Evolutionary conservation across 2,329 filamentous ascomycete species (phyloP).

Genomic region (Colletotrichum caudatum): DNA sequence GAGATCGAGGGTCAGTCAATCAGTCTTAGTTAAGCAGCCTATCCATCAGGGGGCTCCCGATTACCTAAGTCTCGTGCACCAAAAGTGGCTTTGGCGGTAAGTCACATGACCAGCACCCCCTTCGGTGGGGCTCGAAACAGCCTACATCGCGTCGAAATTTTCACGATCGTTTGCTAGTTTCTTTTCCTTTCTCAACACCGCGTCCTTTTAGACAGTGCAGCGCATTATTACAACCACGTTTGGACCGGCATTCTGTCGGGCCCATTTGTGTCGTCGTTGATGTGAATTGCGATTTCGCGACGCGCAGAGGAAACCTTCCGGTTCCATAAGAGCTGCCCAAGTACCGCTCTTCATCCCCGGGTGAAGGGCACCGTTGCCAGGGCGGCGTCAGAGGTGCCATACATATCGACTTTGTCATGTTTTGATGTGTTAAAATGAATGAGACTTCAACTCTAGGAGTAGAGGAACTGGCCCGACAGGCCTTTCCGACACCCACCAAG

Average conservation of each 20-base stretch:
- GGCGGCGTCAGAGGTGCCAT: slow-evolving; percentile 87
- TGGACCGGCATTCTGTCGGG: slow-evolving; percentile 77
- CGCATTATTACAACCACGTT: slow-evolving; percentile 72
- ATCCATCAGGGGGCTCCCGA: rapidly evolving
- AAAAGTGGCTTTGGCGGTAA: background rate
- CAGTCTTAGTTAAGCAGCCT: background rate
- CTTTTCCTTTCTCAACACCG: slow-evolving; percentile 65
- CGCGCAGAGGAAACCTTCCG: slow-evolving; percentile 58
- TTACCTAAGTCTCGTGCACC: background rate
- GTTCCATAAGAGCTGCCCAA: slow-evolving; percentile 81
- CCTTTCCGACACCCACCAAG: too few species aligned
- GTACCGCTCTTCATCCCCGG: slow-evolving; percentile 51
- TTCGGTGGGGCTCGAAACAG: slow-evolving; percentile 7
- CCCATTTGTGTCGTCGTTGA: slow-evolving; percentile 66
- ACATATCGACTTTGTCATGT: slow-evolving; percentile 61
- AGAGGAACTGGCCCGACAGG: background rate
- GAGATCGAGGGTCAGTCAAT: too few species aligned
- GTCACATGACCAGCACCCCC: slow-evolving; percentile 34
- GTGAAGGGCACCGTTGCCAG: slow-evolving; percentile 63
- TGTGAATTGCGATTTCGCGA: slow-evolving; percentile 65
- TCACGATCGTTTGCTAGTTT: slow-evolving; percentile 51
- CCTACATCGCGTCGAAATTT: slow-evolving; percentile 42
- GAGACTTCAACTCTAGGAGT: background rate
- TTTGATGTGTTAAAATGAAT: background rate
- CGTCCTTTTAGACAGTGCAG: slow-evolving; percentile 90